A percentile compares a stretch with the other conserved stretches of the same genome.
Evolutionary conservation across 176 grass and related monocot genomes (phyloP).

Genomic region (Dactylis glomerata): DNA sequence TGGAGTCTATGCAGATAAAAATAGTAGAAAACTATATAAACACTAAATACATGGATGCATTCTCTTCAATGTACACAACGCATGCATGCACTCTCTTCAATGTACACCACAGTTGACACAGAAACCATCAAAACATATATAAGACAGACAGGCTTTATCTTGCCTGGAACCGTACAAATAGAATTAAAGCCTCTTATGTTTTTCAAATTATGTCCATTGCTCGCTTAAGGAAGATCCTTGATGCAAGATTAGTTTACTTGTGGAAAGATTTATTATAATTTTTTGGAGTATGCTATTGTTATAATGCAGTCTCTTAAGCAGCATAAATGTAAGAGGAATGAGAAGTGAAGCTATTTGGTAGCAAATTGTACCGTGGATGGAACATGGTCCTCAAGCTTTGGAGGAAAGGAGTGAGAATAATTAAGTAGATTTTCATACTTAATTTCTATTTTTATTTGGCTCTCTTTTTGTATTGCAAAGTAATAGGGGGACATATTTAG

Average conservation of each 20-base stretch:
- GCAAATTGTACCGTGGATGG: not conserved
- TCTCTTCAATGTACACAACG: not conserved
- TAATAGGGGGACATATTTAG: constrained; percentile 3
- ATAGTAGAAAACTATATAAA: constrained; percentile 18
- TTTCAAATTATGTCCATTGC: not conserved
- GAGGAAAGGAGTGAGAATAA: not conserved
- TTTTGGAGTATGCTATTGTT: not conserved
- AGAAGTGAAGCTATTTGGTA: not conserved
- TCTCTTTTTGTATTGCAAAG: constrained; percentile 14
- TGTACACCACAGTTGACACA: constrained; percentile 5
- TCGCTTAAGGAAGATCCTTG: not conserved
- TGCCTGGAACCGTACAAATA: not conserved
- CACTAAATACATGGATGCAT: not conserved
- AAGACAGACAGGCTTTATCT: not conserved
- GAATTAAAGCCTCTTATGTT: not conserved
- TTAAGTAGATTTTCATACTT: not conserved
- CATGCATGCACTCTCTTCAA: not conserved
- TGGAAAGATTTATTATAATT: not conserved
- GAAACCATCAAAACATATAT: constrained; percentile 14
- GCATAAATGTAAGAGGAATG: not conserved
- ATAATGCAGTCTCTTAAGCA: not conserved
- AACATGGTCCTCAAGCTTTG: not conserved
- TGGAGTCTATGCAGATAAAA: constrained; percentile 16
- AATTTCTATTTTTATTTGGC: not conserved
- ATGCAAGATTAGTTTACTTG: not conserved